Base-by-base conservation (phyloP, 495 filamentous ascomycete genomes). In the Xylaria castorea region DNA sequence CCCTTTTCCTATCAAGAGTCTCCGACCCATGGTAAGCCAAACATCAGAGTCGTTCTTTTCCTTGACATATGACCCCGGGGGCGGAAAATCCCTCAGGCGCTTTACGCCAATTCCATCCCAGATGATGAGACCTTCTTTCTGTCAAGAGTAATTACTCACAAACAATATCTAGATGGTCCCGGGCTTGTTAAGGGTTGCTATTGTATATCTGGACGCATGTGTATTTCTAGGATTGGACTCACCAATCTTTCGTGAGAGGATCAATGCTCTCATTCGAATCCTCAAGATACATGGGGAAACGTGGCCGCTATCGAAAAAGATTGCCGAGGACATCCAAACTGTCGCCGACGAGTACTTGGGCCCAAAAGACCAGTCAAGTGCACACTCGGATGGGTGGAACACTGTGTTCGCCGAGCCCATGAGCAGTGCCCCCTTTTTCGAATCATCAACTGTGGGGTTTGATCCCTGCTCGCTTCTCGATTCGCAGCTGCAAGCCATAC, bases 191-290 rank as follows among this genome's bases (percentile, higher is more conserved):
- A 85, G 91, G 74, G 77, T 84, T 1, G 71, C 76, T 25, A 77
- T 85, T n/a, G 84, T 84, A 5, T 82, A 85, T 44, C 75, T 87
- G 12, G 79, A 81, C 30, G 82, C 82, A 32, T 84, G 83, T 82
- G 89, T 78, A 78, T 91, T 72, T 86, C 85, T 75, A 67, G 84
- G 84, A 4, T 82, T 87, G 36, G 88, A 90, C 79, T 90, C 86
- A 25, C 88, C 88, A 55, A 82, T 85, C 8, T 88, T 88, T 58
- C 90, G 90, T 51, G 90, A 91, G 75, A 86, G 86, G 27, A 89
- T 92, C 22, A 85, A 86, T 5, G 83, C 93, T 18, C 90, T 89
- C 53, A 87, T 92, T 40, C 91, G 91, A 40, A 89, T 88, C 0
- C 87, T 94, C 74, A 90, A 89, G 72, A 84, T 85, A 0, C 81